These are phyloP conservation scores for Didymella lethalis DNA, from an alignment of 2,329 filamentous ascomycete species.

Conservation along the genomic window DNA sequence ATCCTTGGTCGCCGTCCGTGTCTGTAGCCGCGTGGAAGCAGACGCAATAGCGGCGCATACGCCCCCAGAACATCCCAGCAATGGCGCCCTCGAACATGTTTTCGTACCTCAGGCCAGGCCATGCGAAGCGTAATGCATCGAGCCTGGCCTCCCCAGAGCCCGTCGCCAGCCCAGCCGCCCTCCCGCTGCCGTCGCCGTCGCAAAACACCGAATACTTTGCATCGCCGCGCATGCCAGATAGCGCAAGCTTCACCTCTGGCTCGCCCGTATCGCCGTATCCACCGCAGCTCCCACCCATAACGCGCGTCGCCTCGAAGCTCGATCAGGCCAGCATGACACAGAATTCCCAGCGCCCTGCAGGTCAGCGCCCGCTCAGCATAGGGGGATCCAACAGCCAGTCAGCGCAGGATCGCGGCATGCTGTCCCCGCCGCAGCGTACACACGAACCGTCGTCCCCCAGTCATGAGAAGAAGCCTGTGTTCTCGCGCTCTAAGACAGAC, in stretches of 20 bases:
- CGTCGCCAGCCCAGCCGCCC: constrained; percentile 34
- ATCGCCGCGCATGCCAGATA: constrained; percentile 44
- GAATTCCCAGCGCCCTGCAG: constrained; percentile 20
- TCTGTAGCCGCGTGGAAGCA: constrained; percentile 21
- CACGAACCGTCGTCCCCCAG: constrained; percentile 31
- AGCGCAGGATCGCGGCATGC: constrained; percentile 27
- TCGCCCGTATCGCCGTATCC: constrained; percentile 51
- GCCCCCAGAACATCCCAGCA: constrained; percentile 21
- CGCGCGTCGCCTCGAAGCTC: constrained; percentile 48
- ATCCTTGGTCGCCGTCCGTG: constrained; percentile 13
- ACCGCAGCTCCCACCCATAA: constrained; percentile 51
- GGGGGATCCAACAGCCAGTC: constrained; percentile 15
- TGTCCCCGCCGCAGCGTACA: constrained; percentile 31
- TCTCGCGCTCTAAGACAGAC: constrained; percentile 28
- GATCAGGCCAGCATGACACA: constrained; percentile 30
- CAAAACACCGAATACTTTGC: constrained; percentile 41
- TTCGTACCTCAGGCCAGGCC: constrained; percentile 50
- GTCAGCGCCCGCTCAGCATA: constrained; percentile 23
- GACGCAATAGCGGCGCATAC: constrained; percentile 30
- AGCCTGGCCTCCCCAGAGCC: constrained; percentile 46
- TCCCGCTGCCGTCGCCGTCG: constrained; percentile 40
- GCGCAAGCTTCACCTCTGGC: constrained; percentile 38
- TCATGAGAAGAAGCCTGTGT: constrained; percentile 33
- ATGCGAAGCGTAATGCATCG: constrained; percentile 51
- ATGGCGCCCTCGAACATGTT: constrained; percentile 54